phyloP scores from a whole-genome alignment of 495 filamentous ascomycete genomes.

The Pyronema omphalodes region DNA sequence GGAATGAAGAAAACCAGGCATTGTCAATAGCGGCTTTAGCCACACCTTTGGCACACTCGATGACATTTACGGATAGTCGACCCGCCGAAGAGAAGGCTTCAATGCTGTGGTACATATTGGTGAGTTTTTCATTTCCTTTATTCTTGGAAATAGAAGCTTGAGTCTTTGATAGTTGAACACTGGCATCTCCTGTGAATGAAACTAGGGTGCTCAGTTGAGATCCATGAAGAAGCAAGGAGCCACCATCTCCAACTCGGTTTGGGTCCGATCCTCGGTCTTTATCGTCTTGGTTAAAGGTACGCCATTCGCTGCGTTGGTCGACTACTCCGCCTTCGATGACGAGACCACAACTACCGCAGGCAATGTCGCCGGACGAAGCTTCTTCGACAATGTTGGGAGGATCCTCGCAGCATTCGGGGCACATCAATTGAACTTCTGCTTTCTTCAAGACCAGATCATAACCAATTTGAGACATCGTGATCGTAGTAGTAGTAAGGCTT shows the following conservation, averaged over 20 bases:
- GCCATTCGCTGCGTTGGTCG: constrained; percentile 90
- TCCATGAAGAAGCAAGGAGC: constrained; percentile 64
- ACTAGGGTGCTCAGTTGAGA: constrained; percentile 79
- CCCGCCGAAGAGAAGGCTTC: neutral
- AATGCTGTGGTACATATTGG: neutral
- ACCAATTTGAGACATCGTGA: too few relatives aligned
- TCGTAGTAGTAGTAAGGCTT: too few relatives aligned
- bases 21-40: neutral
- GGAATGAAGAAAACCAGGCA: neutral
- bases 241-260: constrained; percentile 79
- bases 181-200: neutral
- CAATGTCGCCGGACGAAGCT: constrained; percentile 65
- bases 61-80: neutral
- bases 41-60: neutral
- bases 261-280: constrained; percentile 66
- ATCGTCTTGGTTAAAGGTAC: constrained; percentile 90
- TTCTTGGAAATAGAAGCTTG: neutral
- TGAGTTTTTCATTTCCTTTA: neutral
- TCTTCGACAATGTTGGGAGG: constrained; percentile 81
- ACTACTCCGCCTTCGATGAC: constrained; percentile 73
- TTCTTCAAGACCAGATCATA: too few relatives aligned
- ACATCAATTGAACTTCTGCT: constrained; percentile 27
- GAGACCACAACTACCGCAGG: constrained; percentile 74
- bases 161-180: neutral
- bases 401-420: constrained; percentile 69